Evolutionary conservation across 345 rosid species (phyloP), one percentile per base, ranked within the genome.

Genomic region (Pelargonium nanum): DNA sequence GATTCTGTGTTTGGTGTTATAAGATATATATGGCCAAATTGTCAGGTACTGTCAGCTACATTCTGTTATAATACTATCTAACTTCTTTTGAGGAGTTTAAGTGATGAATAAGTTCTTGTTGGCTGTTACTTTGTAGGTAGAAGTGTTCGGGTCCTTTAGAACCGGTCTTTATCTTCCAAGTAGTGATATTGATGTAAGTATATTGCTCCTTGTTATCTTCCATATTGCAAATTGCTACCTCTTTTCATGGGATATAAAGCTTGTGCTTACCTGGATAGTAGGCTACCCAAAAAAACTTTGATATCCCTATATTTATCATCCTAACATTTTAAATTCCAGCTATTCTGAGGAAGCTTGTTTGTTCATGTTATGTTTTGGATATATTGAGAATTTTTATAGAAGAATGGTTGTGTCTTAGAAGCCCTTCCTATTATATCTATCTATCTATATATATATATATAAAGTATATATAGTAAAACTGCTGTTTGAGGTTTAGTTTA

Each of bases 131-230:
- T 73, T 75, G 48, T 70, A 92, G 98, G 86, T 84, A 25, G 91
- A 87, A 72, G 83, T 89, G 66, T 92, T 92, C 60, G 95, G 98
- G 48, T 87, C 98, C 9, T 92, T 82, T 75, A 79, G 66, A 57
- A 92, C 97, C 6, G 94, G 94, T 10, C 86, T 92, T 58, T 92
- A 81, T 78, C 91, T 92, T 68, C 98, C 98, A 53, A 85, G 88
- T 5, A 92, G 98, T 76, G 98, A 92, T 74, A 83, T 92, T 48
- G 97, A 92, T 84, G 98, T 87, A 80, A 74, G 96, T 75, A 59
- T 68, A 24, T 53, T 58, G 50, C 53, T 64, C 13, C 56, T 52
- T 24, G 13, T 51, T 45, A 15, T 55, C 4, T 16, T 26, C 1
- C 23, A 30, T 16, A 26, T 20, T 58, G 24, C 12, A 6, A 30